Conservation (phyloP, 306 rosid species). For the Cicer judaicum region DNA sequence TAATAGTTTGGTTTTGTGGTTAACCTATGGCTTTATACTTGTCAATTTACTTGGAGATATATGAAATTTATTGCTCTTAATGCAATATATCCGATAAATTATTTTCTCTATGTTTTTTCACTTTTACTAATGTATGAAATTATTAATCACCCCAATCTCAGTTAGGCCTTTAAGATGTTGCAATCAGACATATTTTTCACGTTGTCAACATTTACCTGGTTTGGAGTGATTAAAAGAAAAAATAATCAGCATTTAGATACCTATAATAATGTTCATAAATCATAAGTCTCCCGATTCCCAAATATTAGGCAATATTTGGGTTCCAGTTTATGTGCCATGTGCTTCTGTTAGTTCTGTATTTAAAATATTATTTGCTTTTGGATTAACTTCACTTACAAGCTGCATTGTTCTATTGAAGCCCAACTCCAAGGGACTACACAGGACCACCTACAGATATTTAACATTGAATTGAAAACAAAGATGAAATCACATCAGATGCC, state of each 20-base stretch:
- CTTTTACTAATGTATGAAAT: not conserved
- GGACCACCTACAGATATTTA: conserved; percentile 97
- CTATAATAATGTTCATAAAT: conserved; percentile 28
- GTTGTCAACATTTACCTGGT: conserved; percentile 12
- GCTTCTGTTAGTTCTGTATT: conserved; percentile 41
- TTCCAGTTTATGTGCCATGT: conserved; percentile 24
- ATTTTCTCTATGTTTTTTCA: conserved; percentile 2
- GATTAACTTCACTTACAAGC: conserved; percentile 43
- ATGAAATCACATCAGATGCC: conserved; percentile 97
- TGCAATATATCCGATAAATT: not conserved
- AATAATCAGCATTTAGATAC: conserved; percentile 32
- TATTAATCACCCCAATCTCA: conserved; percentile 6
- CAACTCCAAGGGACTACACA: conserved; percentile 96
- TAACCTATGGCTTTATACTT: conserved; percentile 12
- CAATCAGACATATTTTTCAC: conserved; percentile 7
- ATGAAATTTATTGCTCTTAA: conserved; percentile 12
- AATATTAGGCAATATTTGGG: not conserved
- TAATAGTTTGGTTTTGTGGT: conserved; percentile 19
- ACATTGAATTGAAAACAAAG: conserved; percentile 94
- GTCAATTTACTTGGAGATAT: conserved; percentile 31
- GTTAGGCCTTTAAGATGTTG: conserved; percentile 38
- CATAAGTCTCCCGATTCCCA: conserved; percentile 41
- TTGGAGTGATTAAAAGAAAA: conserved; percentile 21
- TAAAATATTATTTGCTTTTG: conserved; percentile 37
- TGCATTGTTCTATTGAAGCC: conserved; percentile 59